Conservation (phyloP, 2,329 filamentous ascomycete species). For the Rutstroemia sp. region DNA sequence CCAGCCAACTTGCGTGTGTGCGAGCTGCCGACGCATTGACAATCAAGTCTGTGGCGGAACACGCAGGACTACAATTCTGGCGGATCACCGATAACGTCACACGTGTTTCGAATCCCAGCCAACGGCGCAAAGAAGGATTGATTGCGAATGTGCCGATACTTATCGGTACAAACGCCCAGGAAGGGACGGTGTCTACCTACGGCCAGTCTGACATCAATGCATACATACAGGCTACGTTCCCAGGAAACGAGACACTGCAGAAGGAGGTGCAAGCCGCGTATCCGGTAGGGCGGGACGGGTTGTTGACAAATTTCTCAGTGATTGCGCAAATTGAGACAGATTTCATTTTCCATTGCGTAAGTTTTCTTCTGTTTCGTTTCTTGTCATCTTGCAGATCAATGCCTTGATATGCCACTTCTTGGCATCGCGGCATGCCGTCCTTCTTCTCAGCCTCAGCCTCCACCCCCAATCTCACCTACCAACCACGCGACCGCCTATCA, state of each 20-base stretch:
- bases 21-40: background rate
- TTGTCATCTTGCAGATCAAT: too few relatives aligned
- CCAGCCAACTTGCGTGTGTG: background rate
- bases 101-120: background rate
- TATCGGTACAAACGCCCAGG: constrained; percentile 3
- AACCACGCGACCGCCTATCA: too few relatives aligned
- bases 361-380: background rate
- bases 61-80: background rate
- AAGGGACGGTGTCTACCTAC: background rate
- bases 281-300: background rate
- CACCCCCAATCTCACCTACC: too few relatives aligned
- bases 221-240: background rate
- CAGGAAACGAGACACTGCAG: background rate
- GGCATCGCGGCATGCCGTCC: too few relatives aligned
- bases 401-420: too few relatives aligned
- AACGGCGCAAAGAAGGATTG: background rate
- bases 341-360: constrained; percentile 5
- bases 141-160: constrained; percentile 5
- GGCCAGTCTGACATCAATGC: background rate
- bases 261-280: background rate
- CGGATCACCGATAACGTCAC: background rate
- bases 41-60: constrained; percentile 1
- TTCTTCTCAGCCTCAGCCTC: too few relatives aligned
- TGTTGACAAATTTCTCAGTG: background rate
- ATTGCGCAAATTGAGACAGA: background rate